Percentiles rank a stretch among this genome's conserved stretches.
Conservation (phyloP, 73 alveolate species). For the Breviolum minutum region DNA sequence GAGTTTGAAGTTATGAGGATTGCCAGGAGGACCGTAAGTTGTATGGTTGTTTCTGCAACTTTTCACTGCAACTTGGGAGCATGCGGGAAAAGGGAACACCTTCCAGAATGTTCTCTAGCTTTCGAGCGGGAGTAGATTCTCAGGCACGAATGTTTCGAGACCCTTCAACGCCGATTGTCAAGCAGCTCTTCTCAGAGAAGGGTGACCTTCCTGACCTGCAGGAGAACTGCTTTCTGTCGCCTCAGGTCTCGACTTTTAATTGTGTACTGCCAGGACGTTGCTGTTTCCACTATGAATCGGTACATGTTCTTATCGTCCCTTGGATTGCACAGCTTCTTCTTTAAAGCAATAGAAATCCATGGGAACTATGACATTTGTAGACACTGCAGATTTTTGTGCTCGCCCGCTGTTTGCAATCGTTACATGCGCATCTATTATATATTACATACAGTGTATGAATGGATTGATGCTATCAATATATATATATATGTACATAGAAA, state of each 20-base stretch:
- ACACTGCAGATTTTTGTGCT: too few species aligned
- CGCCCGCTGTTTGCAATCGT: too few species aligned
- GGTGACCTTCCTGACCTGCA: slow-evolving; percentile 78
- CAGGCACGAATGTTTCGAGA: slow-evolving; percentile 72
- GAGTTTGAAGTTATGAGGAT: too few species aligned
- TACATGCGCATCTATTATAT: too few species aligned
- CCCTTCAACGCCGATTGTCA: slow-evolving; percentile 21
- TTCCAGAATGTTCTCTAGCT: neutral
- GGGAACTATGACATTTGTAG: too few species aligned
- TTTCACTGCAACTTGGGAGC: neutral
- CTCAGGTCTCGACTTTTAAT: too few species aligned
- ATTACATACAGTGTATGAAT: too few species aligned
- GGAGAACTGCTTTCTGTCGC: neutral
- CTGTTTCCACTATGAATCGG: slow-evolving; percentile 51
- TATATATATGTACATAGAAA: too few species aligned
- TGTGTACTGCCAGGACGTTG: slow-evolving; percentile 26
- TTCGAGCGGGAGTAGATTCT: neutral
- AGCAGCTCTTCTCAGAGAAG: slow-evolving; percentile 55
- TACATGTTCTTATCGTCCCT: neutral
- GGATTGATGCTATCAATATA: too few species aligned
- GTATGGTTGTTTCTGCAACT: neutral
- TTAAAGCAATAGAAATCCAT: too few species aligned
- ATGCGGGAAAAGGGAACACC: too few species aligned
- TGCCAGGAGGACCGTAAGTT: neutral
- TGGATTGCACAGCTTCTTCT: neutral